These are phyloP conservation scores for Irpex sp. DNA, from an alignment of 1,284 basidiomycete genomes.

Conservation along the genomic window DNA sequence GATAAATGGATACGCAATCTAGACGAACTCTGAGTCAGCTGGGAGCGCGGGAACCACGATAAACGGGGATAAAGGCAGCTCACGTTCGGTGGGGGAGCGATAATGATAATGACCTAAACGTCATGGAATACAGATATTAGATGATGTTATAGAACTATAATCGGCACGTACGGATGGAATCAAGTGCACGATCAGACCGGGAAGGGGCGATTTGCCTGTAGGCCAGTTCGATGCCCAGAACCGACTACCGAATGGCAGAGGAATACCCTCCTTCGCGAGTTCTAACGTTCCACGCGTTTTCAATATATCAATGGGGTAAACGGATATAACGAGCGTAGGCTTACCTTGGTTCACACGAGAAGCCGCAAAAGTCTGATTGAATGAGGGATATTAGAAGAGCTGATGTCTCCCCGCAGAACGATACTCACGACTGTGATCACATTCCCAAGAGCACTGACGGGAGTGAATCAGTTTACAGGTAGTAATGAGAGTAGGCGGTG, in stretches of 20 bases:
- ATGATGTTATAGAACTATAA: conserved; percentile 18
- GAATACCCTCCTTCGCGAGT: conserved; percentile 50
- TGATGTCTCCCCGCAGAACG: not conserved
- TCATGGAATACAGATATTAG: not conserved
- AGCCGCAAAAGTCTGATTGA: conserved; percentile 17
- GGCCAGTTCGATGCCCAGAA: conserved; percentile 69
- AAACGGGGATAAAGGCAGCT: not conserved
- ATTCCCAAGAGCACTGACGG: conserved; percentile 15
- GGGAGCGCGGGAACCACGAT: not conserved
- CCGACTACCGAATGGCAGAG: conserved; percentile 55
- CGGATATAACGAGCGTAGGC: not conserved
- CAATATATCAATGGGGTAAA: not conserved
- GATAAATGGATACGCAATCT: conserved; percentile 57
- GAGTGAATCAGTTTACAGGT: not conserved
- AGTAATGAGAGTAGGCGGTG: not conserved
- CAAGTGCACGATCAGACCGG: conserved; percentile 57
- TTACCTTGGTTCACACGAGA: conserved; percentile 18
- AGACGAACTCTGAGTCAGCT: not conserved
- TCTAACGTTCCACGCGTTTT: conserved; percentile 23
- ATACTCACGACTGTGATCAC: conserved; percentile 16
- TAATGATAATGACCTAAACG: conserved; percentile 50
- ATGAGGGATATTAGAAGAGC: not conserved
- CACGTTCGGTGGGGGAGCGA: conserved; percentile 58
- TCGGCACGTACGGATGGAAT: conserved; percentile 44
- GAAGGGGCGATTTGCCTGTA: conserved; percentile 54